Conservation (phyloP, 805 yeast genomes). For the Scheffersomyces ergatensis region DNA sequence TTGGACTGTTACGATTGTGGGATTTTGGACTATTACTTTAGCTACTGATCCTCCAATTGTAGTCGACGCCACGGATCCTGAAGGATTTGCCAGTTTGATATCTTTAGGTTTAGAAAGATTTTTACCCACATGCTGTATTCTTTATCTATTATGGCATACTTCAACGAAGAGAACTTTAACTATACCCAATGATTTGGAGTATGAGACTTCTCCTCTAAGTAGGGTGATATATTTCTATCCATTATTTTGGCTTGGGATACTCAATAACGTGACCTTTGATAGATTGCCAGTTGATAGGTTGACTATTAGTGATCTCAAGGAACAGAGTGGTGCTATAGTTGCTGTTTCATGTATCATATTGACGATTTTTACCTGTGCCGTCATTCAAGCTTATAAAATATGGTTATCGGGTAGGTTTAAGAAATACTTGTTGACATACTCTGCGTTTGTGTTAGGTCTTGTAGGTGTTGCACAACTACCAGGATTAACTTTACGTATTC, state of each 20-base stretch:
- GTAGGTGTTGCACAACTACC: slow-evolving; percentile 51
- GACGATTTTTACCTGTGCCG: slow-evolving; percentile 50
- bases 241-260: slow-evolving; percentile 76
- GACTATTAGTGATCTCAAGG: slow-evolving; percentile 64
- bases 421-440: slow-evolving; percentile 57
- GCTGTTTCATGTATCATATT: slow-evolving; percentile 55
- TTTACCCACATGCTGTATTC: slow-evolving; percentile 69
- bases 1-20: slow-evolving; percentile 61
- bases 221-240: slow-evolving; percentile 68
- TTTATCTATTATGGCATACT: slow-evolving; percentile 66
- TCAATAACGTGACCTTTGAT: slow-evolving; percentile 87
- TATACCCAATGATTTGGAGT: slow-evolving; percentile 4
- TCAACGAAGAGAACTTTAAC: slow-evolving; percentile 50
- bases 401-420: slow-evolving; percentile 76
- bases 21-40: slow-evolving; percentile 80
- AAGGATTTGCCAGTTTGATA: slow-evolving; percentile 56
- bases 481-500: slow-evolving; percentile 72
- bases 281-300: slow-evolving; percentile 84
- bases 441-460: slow-evolving; percentile 41
- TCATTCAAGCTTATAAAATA: slow-evolving; percentile 71
- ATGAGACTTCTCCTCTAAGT: slow-evolving; percentile 35
- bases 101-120: slow-evolving; percentile 73
- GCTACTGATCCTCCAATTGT: slow-evolving; percentile 77
- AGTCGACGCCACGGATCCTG: slow-evolving; percentile 52
- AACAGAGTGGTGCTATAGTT: slow-evolving; percentile 72